Evolutionary conservation across 73 alveolate species (phyloP).

Genomic region (Paramecium octaurelia): DNA sequence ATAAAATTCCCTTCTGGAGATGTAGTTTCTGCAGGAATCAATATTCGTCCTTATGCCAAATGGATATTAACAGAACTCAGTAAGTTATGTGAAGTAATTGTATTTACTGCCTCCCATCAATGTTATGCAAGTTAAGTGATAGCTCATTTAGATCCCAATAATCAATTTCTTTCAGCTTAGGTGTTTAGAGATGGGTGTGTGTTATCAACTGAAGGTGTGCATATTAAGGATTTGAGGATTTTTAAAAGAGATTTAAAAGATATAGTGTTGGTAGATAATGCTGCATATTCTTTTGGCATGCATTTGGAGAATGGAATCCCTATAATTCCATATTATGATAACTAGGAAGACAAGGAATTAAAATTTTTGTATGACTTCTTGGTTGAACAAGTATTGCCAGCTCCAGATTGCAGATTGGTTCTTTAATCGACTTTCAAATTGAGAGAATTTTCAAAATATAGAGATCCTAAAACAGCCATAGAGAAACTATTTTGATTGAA

Average conservation of each 20-base stretch:
- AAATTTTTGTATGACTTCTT: conserved; percentile 15
- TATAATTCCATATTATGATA: conserved; percentile 86
- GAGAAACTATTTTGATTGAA: not conserved
- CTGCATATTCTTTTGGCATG: conserved; percentile 83
- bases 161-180: conserved; percentile 58
- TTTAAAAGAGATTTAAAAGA: conserved; percentile 67
- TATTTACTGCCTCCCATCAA: conserved; percentile 72
- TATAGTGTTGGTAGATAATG: conserved; percentile 81
- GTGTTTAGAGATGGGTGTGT: conserved; percentile 70
- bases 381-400: not conserved
- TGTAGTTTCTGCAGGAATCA: conserved; percentile 54
- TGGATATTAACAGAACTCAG: conserved; percentile 49
- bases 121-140: conserved; percentile 65
- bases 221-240: conserved; percentile 69
- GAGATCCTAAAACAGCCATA: not conserved
- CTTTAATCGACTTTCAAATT: not conserved
- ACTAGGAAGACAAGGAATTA: conserved; percentile 79
- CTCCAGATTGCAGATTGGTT: not conserved
- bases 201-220: conserved; percentile 69
- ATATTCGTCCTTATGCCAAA: conserved; percentile 48
- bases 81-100: conserved; percentile 70
- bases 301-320: conserved; percentile 89
- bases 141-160: conserved; percentile 67
- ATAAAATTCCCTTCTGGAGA: conserved; percentile 85
- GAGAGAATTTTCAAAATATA: not conserved